A percentile compares a stretch with the other conserved stretches of the same genome.
Evolutionary conservation across 2,329 filamentous ascomycete genomes (phyloP).

Genomic region (Chalaropsis thielavioides): DNA sequence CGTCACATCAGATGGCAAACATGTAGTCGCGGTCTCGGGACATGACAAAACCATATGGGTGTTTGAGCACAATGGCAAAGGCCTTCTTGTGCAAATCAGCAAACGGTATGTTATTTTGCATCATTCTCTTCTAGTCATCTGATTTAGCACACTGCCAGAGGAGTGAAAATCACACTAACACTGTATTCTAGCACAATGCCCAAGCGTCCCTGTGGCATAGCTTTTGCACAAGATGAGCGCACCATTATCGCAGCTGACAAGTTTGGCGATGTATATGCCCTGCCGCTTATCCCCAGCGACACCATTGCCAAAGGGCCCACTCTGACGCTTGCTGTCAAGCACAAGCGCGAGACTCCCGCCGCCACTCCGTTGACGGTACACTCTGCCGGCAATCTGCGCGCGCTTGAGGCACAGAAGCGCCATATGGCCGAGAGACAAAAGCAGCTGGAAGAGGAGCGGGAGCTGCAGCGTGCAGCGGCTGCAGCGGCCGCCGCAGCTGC

Average conservation of each 20-base stretch:
- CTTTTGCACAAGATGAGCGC: conserved; percentile 51
- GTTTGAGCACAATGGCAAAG: conserved; percentile 51
- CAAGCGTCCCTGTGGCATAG: conserved; percentile 70
- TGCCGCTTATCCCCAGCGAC: conserved; percentile 48
- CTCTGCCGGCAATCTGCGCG: conserved; percentile 46
- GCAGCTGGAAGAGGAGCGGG: conserved; percentile 21
- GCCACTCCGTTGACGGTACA: conserved; percentile 49
- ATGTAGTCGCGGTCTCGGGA: conserved; percentile 67
- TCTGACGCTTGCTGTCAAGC: conserved; percentile 21
- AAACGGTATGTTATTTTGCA: conserved; percentile 40
- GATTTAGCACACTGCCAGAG: neutral
- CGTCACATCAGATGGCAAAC: conserved; percentile 45
- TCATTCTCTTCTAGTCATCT: neutral
- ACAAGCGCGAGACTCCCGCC: conserved; percentile 31
- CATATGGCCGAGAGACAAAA: conserved; percentile 27
- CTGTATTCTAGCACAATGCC: conserved; percentile 53
- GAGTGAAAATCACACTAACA: conserved; percentile 21
- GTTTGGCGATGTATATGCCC: conserved; percentile 86
- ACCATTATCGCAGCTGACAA: conserved; percentile 82
- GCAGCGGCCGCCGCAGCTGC: neutral
- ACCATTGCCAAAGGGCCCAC: conserved; percentile 19
- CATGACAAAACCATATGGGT: conserved; percentile 87
- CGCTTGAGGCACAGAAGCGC: conserved; percentile 44
- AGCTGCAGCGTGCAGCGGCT: conserved; percentile 20
- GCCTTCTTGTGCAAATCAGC: conserved; percentile 51